A percentile compares a stretch with the other conserved stretches of the same genome.
phyloP scores from a whole-genome alignment of 164 flowering plant genomes.

The Stephania yunnanensis region DNA sequence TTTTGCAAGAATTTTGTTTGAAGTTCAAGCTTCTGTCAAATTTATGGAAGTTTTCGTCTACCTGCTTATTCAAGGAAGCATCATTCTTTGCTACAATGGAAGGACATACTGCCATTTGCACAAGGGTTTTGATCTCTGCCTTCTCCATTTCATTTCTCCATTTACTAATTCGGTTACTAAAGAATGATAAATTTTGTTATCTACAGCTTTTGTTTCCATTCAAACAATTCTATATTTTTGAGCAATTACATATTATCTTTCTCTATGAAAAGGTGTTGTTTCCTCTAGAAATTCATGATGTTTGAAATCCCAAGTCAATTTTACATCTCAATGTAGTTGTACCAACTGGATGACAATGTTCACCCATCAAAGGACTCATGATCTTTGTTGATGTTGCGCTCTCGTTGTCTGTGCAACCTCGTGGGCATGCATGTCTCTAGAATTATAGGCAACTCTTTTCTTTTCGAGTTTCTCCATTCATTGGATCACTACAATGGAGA shows the following conservation, averaged over 20 bases:
- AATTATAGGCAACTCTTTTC: background rate
- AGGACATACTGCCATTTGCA: background rate
- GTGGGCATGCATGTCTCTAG: background rate
- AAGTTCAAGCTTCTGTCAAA: background rate
- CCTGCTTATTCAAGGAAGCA: conserved; percentile 1
- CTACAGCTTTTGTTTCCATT: background rate
- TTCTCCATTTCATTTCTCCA: background rate
- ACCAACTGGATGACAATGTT: background rate
- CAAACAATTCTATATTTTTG: background rate
- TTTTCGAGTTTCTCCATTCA: background rate
- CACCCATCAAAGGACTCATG: background rate
- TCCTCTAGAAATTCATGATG: background rate
- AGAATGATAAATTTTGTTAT: conserved; percentile 2
- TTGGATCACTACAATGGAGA: background rate
- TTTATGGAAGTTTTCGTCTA: background rate
- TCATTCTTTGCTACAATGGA: background rate
- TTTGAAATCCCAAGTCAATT: background rate
- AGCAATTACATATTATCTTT: background rate
- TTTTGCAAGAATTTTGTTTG: background rate
- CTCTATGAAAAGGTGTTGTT: background rate
- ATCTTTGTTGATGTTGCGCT: background rate
- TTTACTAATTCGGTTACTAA: background rate
- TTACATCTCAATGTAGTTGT: background rate
- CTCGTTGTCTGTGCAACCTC: background rate
- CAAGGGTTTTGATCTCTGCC: background rate